Percentiles rank a stretch among this genome's conserved stretches.
Evolutionary conservation across 345 rosid species (phyloP).

Genomic region (Eucalyptus grandis): DNA sequence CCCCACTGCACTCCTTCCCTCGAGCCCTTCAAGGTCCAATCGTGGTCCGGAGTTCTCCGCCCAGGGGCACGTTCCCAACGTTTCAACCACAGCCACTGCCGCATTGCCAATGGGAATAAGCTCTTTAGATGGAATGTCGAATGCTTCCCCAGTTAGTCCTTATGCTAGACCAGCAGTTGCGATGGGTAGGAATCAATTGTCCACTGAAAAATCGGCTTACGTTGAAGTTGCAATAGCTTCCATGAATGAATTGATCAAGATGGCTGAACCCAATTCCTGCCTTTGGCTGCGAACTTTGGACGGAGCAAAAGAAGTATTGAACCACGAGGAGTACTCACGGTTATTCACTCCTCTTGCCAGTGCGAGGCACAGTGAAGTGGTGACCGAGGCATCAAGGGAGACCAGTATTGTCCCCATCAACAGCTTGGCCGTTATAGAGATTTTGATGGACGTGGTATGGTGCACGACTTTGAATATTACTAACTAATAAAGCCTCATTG

Average conservation of each 20-base stretch:
- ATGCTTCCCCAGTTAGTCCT: neutral
- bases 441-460: constrained; percentile 66
- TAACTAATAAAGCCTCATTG: neutral
- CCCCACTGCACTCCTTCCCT: constrained; percentile 8
- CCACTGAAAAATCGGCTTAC: constrained; percentile 17
- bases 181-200: constrained; percentile 16
- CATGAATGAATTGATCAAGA: constrained; percentile 47
- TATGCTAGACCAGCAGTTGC: constrained; percentile 3
- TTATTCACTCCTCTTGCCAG: constrained; percentile 17
- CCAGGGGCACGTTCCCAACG: neutral
- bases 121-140: neutral
- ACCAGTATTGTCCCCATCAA: constrained; percentile 34
- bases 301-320: constrained; percentile 31
- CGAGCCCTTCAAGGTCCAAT: constrained; percentile 12
- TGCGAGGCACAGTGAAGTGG: constrained; percentile 14
- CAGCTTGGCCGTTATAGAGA: constrained; percentile 46
- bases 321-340: constrained; percentile 41
- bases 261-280: constrained; percentile 30
- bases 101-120: neutral
- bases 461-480: neutral
- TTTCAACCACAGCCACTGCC: neutral
- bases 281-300: constrained; percentile 41
- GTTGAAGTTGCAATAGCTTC: constrained; percentile 48
- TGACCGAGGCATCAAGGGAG: constrained; percentile 47
- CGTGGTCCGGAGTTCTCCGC: neutral